Evolutionary conservation across 179 eudicot species (phyloP).

Genomic region (Patellifolia procumbens): DNA sequence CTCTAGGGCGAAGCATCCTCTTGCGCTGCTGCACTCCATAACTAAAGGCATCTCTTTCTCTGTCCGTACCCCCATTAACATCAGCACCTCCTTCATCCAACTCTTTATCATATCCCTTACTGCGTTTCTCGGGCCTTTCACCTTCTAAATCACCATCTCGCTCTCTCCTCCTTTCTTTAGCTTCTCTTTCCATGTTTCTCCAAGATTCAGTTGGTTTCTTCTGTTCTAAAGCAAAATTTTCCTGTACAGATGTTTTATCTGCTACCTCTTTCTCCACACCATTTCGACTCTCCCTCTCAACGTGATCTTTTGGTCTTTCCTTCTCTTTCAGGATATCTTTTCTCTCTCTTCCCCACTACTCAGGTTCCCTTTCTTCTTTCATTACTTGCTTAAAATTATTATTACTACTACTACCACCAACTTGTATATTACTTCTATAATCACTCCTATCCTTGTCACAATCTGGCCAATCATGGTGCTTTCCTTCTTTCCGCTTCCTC

Average conservation of each 20-base stretch:
- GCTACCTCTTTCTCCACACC: slow-evolving; percentile 55
- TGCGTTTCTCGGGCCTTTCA: slow-evolving; percentile 83
- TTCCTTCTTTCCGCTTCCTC: slow-evolving; percentile 79
- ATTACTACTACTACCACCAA: slow-evolving; percentile 47
- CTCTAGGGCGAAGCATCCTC: slow-evolving; percentile 92
- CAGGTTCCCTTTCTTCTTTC: slow-evolving; percentile 69
- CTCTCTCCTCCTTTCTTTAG: slow-evolving; percentile 75
- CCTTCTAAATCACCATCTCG: slow-evolving; percentile 75
- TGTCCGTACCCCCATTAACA: slow-evolving; percentile 58
- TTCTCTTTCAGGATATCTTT: slow-evolving; percentile 68
- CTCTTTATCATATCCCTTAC: slow-evolving; percentile 63
- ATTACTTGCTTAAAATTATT: slow-evolving; percentile 54
- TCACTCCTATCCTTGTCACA: slow-evolving; percentile 74
- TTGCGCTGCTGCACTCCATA: slow-evolving; percentile 85
- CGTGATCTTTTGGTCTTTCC: slow-evolving; percentile 62
- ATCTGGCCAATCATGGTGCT: slow-evolving; percentile 78
- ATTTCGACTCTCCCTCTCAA: slow-evolving; percentile 59
- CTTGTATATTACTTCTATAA: slow-evolving; percentile 50
- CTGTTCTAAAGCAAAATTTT: slow-evolving; percentile 46
- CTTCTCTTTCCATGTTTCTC: slow-evolving; percentile 65
- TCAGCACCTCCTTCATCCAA: slow-evolving; percentile 66
- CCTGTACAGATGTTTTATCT: slow-evolving; percentile 53
- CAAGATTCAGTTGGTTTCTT: slow-evolving; percentile 69
- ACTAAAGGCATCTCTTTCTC: slow-evolving; percentile 68
- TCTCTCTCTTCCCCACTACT: slow-evolving; percentile 71